Evolutionary conservation across 352 stramenopile species (phyloP).

Genomic region (Blastocystis sp.): DNA sequence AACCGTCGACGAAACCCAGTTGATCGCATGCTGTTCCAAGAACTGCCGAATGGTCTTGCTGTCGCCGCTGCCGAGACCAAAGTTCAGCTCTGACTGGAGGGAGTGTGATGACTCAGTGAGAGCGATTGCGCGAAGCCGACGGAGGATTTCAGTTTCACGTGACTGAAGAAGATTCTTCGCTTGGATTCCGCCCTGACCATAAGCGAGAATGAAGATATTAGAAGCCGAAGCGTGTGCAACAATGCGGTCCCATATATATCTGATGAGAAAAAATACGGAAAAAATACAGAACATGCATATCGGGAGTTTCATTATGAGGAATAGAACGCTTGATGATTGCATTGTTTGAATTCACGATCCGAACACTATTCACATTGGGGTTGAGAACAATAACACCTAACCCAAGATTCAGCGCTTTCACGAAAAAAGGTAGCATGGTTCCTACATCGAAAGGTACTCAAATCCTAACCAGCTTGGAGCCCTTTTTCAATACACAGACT

Average conservation of each 20-base stretch:
- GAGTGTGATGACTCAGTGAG: slow-evolving; percentile 76
- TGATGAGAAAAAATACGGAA: background rate
- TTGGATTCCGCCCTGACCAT: slow-evolving; percentile 77
- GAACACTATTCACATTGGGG: slow-evolving; percentile 74
- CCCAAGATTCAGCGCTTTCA: slow-evolving; percentile 74
- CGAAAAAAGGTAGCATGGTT: slow-evolving; percentile 77
- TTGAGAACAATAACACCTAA: slow-evolving; percentile 80
- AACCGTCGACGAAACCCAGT: slow-evolving; percentile 71
- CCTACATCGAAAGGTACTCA: background rate
- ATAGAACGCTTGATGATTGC: slow-evolving; percentile 69
- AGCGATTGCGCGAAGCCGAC: slow-evolving; percentile 75
- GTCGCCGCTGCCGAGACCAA: slow-evolving; percentile 21
- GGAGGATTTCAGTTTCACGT: slow-evolving; percentile 75
- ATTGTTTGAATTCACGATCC: background rate
- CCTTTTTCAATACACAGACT: slow-evolving; percentile 75
- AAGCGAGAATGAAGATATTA: slow-evolving; percentile 77
- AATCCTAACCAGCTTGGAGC: slow-evolving; percentile 71
- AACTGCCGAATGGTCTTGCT: slow-evolving; percentile 64
- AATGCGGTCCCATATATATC: slow-evolving; percentile 73
- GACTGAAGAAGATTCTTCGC: slow-evolving; percentile 80
- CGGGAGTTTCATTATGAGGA: slow-evolving; percentile 73
- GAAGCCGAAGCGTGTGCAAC: slow-evolving; percentile 68
- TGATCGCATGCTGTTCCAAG: slow-evolving; percentile 77
- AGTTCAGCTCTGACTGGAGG: slow-evolving; percentile 39
- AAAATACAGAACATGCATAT: slow-evolving; percentile 77